Base-by-base conservation (phyloP, 257 asterid genomes). In the Linaria vulgaris region DNA sequence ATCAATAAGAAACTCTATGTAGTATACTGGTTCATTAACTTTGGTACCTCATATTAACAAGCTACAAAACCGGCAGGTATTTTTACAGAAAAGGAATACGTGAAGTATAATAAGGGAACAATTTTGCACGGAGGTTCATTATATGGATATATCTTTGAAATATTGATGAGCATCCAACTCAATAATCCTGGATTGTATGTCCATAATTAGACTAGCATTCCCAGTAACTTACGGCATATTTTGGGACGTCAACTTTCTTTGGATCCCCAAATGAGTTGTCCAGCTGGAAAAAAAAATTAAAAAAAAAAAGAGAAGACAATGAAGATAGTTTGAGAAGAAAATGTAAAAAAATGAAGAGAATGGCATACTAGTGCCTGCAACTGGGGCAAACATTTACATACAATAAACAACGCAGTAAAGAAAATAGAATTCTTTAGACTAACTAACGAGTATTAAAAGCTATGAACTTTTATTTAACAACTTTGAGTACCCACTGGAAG, bases 211-310 rank as follows among this genome's bases (percentile, higher is more conserved):
- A 47, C 53, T 61, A 25, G 38, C 53, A 44, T 22, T 53, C 39
- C 69, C 44, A 45, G 63, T 68, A 71, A 82, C 97, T 85, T 78
- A 92, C 99, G 25, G 97, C 99, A 81, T 89, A 92, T 76, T 66
- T 85, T 31, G 91, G 92, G 70, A 77, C 69, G 68, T 79, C 91
- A 64, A 68, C 68, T 61, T 69, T 85, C 82, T 76, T 80, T 37
- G 64, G 51, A 59, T 69, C 75, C 9, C 54, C 71, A 64, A 75
- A 65, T 19, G 75, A 55, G 57, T 37, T 72, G 38, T 70, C 79
- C 63, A 49, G 88, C 95, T 92, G 91, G 75, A 74, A 64, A 59
- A 60, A 50, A 38, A 52, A 64, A n/a, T n/a, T n/a, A n/a, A n/a
- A n/a, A n/a, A n/a, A n/a, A n/a, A n/a, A n/a, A n/a, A n/a, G n/a